Percentiles rank a stretch among this genome's conserved stretches.
Conservation (phyloP, 176 grass and related monocot species). For the Cenchrus americanus region DNA sequence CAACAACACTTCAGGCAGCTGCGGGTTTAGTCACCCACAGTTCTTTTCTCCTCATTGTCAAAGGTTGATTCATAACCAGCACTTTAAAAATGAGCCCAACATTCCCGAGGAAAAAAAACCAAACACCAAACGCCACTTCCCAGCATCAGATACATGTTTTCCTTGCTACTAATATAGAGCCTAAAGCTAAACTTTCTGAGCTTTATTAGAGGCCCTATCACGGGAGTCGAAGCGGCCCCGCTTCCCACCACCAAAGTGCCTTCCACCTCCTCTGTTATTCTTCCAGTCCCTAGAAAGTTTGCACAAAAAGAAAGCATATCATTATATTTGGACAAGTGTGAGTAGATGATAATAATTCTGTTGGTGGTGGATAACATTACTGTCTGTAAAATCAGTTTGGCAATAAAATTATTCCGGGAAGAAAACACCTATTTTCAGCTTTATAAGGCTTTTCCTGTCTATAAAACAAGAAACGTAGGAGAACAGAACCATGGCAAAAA, state of each 20-base stretch:
- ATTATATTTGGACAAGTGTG: slow-evolving; percentile 29
- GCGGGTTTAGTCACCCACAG: neutral
- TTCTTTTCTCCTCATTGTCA: neutral
- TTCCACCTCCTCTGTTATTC: slow-evolving; percentile 58
- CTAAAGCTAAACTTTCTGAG: slow-evolving; percentile 52
- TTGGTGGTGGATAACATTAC: neutral
- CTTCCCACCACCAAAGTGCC: slow-evolving; percentile 54
- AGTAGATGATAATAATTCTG: neutral
- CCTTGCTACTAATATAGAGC: neutral
- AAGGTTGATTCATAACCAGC: slow-evolving; percentile 3
- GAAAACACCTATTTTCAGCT: slow-evolving; percentile 7
- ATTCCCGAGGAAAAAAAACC: neutral
- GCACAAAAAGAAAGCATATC: neutral
- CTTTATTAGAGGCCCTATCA: slow-evolving; percentile 53
- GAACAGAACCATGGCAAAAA: slow-evolving; percentile 12
- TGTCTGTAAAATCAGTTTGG: neutral
- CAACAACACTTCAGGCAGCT: too few species aligned
- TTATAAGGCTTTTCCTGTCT: neutral
- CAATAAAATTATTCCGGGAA: neutral
- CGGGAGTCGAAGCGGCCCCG: slow-evolving; percentile 47
- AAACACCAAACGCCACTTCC: neutral
- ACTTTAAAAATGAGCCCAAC: neutral
- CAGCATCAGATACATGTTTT: slow-evolving; percentile 15
- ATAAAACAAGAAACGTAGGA: slow-evolving; percentile 8
- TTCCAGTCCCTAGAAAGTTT: slow-evolving; percentile 52